Percentiles rank a stretch among this genome's conserved stretches.
Evolutionary conservation across 331 rosid species (phyloP).

Genomic region (Telfairia occidentalis): DNA sequence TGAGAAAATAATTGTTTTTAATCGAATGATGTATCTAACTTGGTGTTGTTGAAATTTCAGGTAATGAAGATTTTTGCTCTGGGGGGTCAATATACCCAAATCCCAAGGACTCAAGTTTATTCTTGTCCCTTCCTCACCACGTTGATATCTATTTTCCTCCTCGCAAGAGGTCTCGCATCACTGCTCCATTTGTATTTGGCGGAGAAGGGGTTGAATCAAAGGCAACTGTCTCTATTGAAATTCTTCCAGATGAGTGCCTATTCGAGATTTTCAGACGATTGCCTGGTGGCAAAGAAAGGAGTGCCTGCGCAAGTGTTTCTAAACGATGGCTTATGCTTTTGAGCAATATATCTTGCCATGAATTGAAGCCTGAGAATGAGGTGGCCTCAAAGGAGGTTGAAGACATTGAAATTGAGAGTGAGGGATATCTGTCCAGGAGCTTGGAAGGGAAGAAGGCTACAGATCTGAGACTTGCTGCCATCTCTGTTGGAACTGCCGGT

Average conservation of each 20-base stretch:
- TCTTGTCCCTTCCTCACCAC: constrained; percentile 57
- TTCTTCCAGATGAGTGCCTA: constrained; percentile 85
- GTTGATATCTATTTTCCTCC: constrained; percentile 53
- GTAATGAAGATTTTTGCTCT: constrained; percentile 61
- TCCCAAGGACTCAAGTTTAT: constrained; percentile 64
- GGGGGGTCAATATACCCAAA: constrained; percentile 62
- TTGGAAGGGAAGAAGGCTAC: constrained; percentile 88
- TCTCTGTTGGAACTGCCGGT: constrained; percentile 69
- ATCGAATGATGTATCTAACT: not conserved
- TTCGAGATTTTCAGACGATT: constrained; percentile 88
- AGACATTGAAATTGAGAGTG: constrained; percentile 41
- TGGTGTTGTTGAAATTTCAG: constrained; percentile 30
- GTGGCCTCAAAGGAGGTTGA: constrained; percentile 21
- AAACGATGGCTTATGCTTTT: constrained; percentile 84
- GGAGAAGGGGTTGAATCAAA: constrained; percentile 44
- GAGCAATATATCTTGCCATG: constrained; percentile 49
- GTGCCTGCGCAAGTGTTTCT: constrained; percentile 63
- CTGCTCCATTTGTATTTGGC: constrained; percentile 38
- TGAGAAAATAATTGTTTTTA: not conserved
- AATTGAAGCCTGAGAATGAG: constrained; percentile 22
- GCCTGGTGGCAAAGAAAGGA: constrained; percentile 67
- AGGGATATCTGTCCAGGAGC: constrained; percentile 67
- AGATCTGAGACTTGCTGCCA: constrained; percentile 87
- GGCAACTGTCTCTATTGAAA: constrained; percentile 51
- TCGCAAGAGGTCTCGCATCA: constrained; percentile 63